Base-by-base conservation (phyloP, 2,329 filamentous ascomycete species). In the Nannizziopsis arthrosporioides region DNA sequence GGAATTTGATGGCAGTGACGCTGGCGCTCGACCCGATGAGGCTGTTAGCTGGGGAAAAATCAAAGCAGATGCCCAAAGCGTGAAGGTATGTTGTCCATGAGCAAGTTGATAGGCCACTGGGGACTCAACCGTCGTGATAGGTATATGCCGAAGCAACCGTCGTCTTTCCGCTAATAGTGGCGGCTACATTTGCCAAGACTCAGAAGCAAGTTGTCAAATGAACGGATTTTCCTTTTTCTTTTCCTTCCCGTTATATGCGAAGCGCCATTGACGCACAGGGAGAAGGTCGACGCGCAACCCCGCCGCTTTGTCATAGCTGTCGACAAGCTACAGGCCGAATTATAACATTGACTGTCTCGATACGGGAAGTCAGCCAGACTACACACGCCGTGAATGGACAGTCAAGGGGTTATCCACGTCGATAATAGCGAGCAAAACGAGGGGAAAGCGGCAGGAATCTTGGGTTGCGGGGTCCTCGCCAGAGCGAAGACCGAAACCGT, bases 11-110 rank as follows among this genome's bases (percentile, higher is more conserved):
- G 92, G 92, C 2, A 95, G 88, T 59, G 92, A 98, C 69, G 90
- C 92, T 0, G 92, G 92, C 1, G 92, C 92, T 2, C 75, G 92
- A 48, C 92, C 92, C 3, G 92, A 98, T 60, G 92, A 98, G 69
- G 92, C 92, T 4, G 85, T 98, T 12, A 95, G 89, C 53, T 98
- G 92, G 92, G 92, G 92, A 2, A 98, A 98, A 74, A 95, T 98
- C 67, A 95, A 93, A 67, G 74, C 81, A 37, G 85, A 82, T 45
- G 92, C 84, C 1, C 83, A 92, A 54, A 84, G 81, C 58, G 89
- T 96, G 49, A 98, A 96, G 80, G 85, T 87, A 64, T 56, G 71
- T 38, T 7, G 30, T 15, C 15, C 8, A 46, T 18, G 5, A 27
- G 6, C 9, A 41, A 17, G 30, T 12, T 43, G 3, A 10, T 17